Conservation (phyloP, 345 rosid genomes). For the Hibiscus syriacus region DNA sequence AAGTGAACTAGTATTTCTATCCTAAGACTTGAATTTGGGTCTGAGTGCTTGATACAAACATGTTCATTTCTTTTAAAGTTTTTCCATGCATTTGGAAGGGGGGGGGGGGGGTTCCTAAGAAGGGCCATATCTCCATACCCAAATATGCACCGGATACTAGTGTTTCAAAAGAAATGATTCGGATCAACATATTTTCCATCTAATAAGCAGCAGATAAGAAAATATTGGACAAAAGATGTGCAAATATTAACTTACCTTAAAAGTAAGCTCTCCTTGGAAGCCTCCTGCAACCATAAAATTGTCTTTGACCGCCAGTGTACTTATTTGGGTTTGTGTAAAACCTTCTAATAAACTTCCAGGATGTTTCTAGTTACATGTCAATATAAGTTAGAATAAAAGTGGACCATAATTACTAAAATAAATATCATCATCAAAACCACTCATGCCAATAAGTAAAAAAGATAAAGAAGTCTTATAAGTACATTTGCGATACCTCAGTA, state of each 20-base stretch:
- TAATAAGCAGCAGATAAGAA: neutral
- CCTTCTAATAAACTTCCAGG: conserved; percentile 43
- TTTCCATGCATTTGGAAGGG: neutral
- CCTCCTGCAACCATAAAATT: conserved; percentile 47
- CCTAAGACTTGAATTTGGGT: neutral
- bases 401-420: neutral
- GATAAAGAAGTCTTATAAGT: neutral
- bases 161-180: neutral
- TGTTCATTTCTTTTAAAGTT: neutral
- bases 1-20: neutral
- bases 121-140: neutral
- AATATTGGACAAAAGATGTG: neutral
- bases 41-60: neutral
- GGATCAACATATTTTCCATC: neutral
- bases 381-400: neutral
- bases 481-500: conserved; percentile 36
- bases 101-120: no score
- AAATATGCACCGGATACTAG: neutral
- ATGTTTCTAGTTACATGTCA: conserved; percentile 31
- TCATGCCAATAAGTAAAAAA: neutral
- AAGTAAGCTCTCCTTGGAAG: conserved; percentile 49
- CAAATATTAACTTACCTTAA: conserved; percentile 28
- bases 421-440: neutral
- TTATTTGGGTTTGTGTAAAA: conserved; percentile 39
- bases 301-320: conserved; percentile 43